A percentile compares a stretch with the other conserved stretches of the same genome.
Conservation (phyloP, 208 protist species). For the Trypanosoma platydactyli region DNA sequence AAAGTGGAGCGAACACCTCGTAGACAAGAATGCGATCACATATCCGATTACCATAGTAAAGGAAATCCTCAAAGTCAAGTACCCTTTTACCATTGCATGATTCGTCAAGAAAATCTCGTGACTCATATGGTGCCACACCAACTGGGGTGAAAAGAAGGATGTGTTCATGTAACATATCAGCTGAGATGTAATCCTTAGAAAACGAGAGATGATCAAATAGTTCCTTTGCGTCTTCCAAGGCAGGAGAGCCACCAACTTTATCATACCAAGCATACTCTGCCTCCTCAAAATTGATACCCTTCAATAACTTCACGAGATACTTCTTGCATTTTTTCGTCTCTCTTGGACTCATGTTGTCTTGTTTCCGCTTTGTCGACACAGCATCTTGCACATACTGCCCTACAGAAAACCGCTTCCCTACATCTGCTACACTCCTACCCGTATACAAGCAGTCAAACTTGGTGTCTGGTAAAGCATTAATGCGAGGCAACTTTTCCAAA, state of each 20-base stretch:
- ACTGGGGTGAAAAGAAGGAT: conserved; percentile 63
- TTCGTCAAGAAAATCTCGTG: conserved; percentile 70
- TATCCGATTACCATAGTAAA: conserved; percentile 47
- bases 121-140: conserved; percentile 52
- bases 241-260: conserved; percentile 8
- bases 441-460: conserved; percentile 37
- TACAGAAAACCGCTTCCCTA: background rate
- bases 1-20: conserved; percentile 44
- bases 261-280: conserved; percentile 6
- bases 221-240: conserved; percentile 10
- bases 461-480: conserved; percentile 28
- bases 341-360: background rate
- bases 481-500: conserved; percentile 39
- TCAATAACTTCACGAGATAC: conserved; percentile 2
- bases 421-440: conserved; percentile 15
- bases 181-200: conserved; percentile 38
- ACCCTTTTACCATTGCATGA: conserved; percentile 54
- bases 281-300: conserved; percentile 28
- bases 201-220: conserved; percentile 54
- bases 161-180: conserved; percentile 57
- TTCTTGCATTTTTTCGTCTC: background rate
- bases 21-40: conserved; percentile 55
- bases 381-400: background rate
- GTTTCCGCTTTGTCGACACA: background rate
- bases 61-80: conserved; percentile 55